A percentile compares a stretch with the other conserved stretches of the same genome.
These are phyloP conservation scores for Aspergillus arachidicola DNA, from an alignment of 2,329 filamentous ascomycete species.

Conservation along the genomic window DNA sequence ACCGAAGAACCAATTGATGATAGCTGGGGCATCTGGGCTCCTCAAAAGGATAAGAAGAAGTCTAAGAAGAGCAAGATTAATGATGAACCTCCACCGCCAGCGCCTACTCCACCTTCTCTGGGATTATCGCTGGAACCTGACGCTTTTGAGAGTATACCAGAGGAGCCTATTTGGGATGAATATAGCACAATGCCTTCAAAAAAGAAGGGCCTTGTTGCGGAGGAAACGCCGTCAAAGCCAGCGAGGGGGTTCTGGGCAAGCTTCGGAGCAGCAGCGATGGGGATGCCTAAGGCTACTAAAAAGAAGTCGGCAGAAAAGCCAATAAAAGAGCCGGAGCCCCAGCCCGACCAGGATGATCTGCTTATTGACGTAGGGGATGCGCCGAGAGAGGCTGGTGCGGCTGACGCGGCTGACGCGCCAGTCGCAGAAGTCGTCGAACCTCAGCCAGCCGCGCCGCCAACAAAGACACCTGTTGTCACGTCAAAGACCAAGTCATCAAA, in stretches of 20 bases:
- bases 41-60: slow-evolving; percentile 51
- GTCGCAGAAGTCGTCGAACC: slow-evolving; percentile 42
- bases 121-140: slow-evolving; percentile 44
- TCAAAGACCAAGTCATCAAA: slow-evolving; percentile 45
- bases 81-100: slow-evolving; percentile 50
- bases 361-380: slow-evolving; percentile 41
- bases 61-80: slow-evolving; percentile 50
- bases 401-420: slow-evolving; percentile 38
- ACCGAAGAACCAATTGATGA: slow-evolving; percentile 27
- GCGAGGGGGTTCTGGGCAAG: slow-evolving; percentile 49
- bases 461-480: slow-evolving; percentile 34
- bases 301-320: slow-evolving; percentile 52
- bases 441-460: slow-evolving; percentile 43
- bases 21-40: slow-evolving; percentile 39
- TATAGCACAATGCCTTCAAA: slow-evolving; percentile 41
- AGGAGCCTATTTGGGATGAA: slow-evolving; percentile 41
- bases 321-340: slow-evolving; percentile 22
- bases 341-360: slow-evolving; percentile 26
- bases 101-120: slow-evolving; percentile 51
- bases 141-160: slow-evolving; percentile 32
- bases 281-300: slow-evolving; percentile 44
- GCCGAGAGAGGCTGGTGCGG: slow-evolving; percentile 29
- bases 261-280: slow-evolving; percentile 41
- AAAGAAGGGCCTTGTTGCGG: slow-evolving; percentile 33
- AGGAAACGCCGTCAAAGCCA: slow-evolving; percentile 41